A percentile compares a stretch with the other conserved stretches of the same genome.
These are phyloP conservation scores for Podospora anserina DNA, from an alignment of 495 filamentous ascomycete species.

Conservation along the genomic window DNA sequence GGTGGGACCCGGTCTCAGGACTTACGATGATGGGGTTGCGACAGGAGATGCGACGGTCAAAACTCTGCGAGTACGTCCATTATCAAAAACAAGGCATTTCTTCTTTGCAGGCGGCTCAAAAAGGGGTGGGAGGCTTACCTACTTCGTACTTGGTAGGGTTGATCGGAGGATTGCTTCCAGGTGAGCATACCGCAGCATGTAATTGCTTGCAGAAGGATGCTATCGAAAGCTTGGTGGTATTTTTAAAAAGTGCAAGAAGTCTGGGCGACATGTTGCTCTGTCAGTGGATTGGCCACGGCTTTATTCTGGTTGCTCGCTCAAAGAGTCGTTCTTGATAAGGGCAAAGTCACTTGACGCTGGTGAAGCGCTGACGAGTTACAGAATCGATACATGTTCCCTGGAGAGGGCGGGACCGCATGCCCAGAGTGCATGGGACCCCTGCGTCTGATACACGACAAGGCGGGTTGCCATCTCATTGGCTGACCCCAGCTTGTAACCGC, in stretches of 20 bases:
- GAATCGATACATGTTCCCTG: constrained; percentile 26
- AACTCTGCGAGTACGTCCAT: neutral
- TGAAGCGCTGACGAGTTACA: constrained; percentile 34
- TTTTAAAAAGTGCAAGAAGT: neutral
- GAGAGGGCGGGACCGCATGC: constrained; percentile 5
- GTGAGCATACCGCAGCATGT: neutral
- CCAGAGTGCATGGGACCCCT: constrained; percentile 17
- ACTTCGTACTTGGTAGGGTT: neutral
- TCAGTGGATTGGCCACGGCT: neutral
- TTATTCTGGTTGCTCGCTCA: constrained; percentile 1
- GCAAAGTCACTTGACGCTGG: constrained; percentile 28
- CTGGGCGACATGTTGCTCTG: neutral
- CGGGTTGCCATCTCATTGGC: constrained; percentile 38
- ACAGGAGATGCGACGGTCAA: neutral
- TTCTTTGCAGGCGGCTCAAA: neutral
- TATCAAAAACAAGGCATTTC: neutral
- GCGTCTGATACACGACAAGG: constrained; percentile 22
- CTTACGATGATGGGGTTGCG: constrained; percentile 4
- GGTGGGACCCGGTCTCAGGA: constrained; percentile 29
- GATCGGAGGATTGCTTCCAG: neutral
- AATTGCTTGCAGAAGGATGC: neutral
- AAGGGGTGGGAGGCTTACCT: neutral
- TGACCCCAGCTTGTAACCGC: constrained; percentile 38
- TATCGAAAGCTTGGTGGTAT: neutral
- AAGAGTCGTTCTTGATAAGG: neutral